Base-by-base conservation (phyloP, 306 rosid genomes). In the Cicer yamashitae region DNA sequence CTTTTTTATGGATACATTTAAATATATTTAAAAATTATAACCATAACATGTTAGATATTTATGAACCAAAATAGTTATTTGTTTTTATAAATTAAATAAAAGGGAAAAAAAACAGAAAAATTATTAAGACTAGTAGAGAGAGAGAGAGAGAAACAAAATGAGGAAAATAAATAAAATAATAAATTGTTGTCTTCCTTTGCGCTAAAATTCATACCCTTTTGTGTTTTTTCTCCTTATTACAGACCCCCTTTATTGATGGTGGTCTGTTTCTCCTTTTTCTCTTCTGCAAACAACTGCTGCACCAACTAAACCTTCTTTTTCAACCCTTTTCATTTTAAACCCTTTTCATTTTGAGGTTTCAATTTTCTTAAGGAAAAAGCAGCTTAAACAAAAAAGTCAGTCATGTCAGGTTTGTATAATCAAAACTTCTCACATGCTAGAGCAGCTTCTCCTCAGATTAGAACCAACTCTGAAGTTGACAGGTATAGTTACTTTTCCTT, bases 381-480 rank as follows among this genome's bases (percentile, higher is more conserved):
- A 73, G 13, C 20, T 15, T 8, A 8, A 43, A 9, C 22, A 57
- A 25, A 17, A 46, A n/a, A 56, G 71, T 7, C 67, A 84, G 84
- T 78, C 75, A 93, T 93, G 98, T 93, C 97, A 71, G 98, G 98
- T 66, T 84, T 93, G 91, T 93, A 93, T 75, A 91, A 88, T 83
- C 85, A 91, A 75, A 93, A 93, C 88, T 93, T 91, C 88, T 93
- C 98, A 44, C 98, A 93, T 45, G 97, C 93, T 62, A 91, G 98
- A 89, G 96, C 98, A 57, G 98, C 85, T 83, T 93, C 98, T 71
- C 97, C 98, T 15, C 98, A 91, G 88, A 93, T 93, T 90, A 89
- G 98, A 82, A 82, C 82, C 83, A 83, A 79, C 71, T 77, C 88
- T n/a, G 98, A 93, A 58, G 96, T 88, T 48, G 98, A 93, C 82